Evolutionary conservation across 208 protist genomes (phyloP).

Genomic region (Balamuthia mandrillaris): DNA sequence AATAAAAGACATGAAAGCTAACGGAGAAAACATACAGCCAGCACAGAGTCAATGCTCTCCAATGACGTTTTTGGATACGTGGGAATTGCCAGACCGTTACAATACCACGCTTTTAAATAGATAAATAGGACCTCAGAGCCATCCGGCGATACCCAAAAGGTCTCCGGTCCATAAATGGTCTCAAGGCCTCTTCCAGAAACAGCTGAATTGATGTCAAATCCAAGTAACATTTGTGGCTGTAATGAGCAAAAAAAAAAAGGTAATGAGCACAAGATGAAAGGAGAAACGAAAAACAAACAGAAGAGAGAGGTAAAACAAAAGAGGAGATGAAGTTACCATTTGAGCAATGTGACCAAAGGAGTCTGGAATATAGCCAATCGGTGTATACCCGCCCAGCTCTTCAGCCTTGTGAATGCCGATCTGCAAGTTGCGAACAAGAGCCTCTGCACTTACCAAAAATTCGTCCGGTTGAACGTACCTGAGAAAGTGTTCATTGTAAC

Average conservation of each 20-base stretch:
- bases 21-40: background rate
- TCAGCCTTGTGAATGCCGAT: background rate
- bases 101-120: background rate
- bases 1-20: background rate
- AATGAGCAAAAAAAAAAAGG: background rate
- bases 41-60: background rate
- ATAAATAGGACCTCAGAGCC: constrained; percentile 3
- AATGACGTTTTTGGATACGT: background rate
- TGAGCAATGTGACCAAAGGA: constrained; percentile 25
- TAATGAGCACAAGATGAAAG: too few relatives aligned
- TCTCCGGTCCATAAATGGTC: background rate
- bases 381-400: background rate
- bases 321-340: background rate
- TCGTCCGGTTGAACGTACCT: constrained; percentile 30
- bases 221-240: constrained; percentile 10
- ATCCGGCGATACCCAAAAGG: background rate
- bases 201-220: background rate
- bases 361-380: constrained; percentile 16
- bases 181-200: background rate
- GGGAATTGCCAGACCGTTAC: background rate
- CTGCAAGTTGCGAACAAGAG: background rate
- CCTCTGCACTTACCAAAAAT: constrained; percentile 1
- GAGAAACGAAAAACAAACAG: background rate
- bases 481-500: background rate
- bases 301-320: background rate